Evolutionary conservation across 352 stramenopile genomes (phyloP).

Genomic region (Phytophthora lateralis): DNA sequence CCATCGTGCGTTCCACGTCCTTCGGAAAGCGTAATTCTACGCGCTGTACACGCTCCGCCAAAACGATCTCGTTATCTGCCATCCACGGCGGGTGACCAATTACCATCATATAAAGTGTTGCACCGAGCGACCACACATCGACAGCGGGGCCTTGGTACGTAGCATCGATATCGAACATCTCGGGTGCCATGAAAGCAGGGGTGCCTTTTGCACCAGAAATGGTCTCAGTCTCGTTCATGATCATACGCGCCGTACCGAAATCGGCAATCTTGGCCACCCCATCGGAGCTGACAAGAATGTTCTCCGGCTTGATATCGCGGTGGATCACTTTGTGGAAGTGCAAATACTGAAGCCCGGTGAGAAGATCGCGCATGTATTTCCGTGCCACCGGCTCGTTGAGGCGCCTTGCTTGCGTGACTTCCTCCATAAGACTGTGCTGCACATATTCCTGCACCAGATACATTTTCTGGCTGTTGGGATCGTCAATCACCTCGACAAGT

Average conservation of each 20-base stretch:
- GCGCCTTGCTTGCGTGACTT: slow-evolving; percentile 72
- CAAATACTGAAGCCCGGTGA: slow-evolving; percentile 90
- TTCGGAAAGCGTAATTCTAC: slow-evolving; percentile 88
- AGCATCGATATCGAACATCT: slow-evolving; percentile 92
- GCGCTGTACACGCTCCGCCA: slow-evolving; percentile 85
- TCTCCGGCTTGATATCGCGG: slow-evolving; percentile 92
- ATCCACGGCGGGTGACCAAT: slow-evolving; percentile 91
- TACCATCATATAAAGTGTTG: slow-evolving; percentile 93
- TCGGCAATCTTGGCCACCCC: slow-evolving; percentile 90
- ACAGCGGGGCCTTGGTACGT: slow-evolving; percentile 85
- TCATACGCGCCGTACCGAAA: slow-evolving; percentile 90
- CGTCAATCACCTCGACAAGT: slow-evolving; percentile 95
- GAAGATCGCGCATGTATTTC: slow-evolving; percentile 91
- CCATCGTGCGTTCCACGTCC: slow-evolving; percentile 72
- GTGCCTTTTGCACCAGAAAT: slow-evolving; percentile 86
- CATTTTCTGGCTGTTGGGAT: slow-evolving; percentile 93
- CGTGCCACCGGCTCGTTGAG: slow-evolving; percentile 71
- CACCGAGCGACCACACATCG: slow-evolving; percentile 90
- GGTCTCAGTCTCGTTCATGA: slow-evolving; percentile 90
- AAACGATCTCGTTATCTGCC: slow-evolving; percentile 89
- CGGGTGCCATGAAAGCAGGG: slow-evolving; percentile 91
- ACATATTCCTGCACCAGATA: slow-evolving; percentile 96
- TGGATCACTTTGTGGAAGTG: slow-evolving; percentile 95
- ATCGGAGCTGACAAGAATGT: slow-evolving; percentile 85
- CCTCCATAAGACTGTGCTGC: slow-evolving; percentile 92